phyloP scores from a whole-genome alignment of 2,329 filamentous ascomycete genomes.

The Alternaria alternata region DNA sequence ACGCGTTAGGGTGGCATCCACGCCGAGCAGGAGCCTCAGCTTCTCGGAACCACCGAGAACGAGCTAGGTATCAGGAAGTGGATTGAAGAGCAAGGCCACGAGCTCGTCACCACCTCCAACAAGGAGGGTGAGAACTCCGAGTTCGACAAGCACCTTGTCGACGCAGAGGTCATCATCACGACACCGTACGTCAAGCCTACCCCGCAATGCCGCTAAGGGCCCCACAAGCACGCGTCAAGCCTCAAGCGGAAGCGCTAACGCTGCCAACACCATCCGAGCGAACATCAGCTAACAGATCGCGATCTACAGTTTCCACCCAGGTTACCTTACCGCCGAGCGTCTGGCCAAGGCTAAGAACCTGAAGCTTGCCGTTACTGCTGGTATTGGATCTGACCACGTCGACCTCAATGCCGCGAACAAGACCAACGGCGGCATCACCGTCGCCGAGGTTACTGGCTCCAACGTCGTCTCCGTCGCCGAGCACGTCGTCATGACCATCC shows the following conservation, averaged over 20 bases:
- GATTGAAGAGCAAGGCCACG: slow-evolving; percentile 97
- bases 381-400: slow-evolving; percentile 98
- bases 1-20: slow-evolving; percentile 74
- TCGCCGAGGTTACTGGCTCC: slow-evolving; percentile 96
- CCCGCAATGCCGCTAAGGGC: slow-evolving; percentile 38
- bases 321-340: slow-evolving; percentile 95
- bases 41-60: slow-evolving; percentile 97
- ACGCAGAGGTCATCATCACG: slow-evolving; percentile 98
- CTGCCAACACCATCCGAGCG: slow-evolving; percentile 16
- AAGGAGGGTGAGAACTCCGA: slow-evolving; percentile 94
- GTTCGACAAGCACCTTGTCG: slow-evolving; percentile 94
- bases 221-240: slow-evolving; percentile 37
- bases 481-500: slow-evolving; percentile 99
- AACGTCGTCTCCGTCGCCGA: slow-evolving; percentile 99
- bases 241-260: slow-evolving; percentile 19
- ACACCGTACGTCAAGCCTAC: slow-evolving; percentile 73
- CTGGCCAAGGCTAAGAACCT: slow-evolving; percentile 98
- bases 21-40: slow-evolving; percentile 84
- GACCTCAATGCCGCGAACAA: slow-evolving; percentile 97
- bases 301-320: slow-evolving; percentile 84
- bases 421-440: slow-evolving; percentile 96
- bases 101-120: slow-evolving; percentile 94
- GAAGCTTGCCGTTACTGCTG: slow-evolving; percentile 95
- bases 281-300: slow-evolving; percentile 22
- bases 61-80: slow-evolving; percentile 97